Percentiles rank a stretch among this genome's conserved stretches.
phyloP scores from a whole-genome alignment of 306 rosid species.

The Hippophae tibetana region DNA sequence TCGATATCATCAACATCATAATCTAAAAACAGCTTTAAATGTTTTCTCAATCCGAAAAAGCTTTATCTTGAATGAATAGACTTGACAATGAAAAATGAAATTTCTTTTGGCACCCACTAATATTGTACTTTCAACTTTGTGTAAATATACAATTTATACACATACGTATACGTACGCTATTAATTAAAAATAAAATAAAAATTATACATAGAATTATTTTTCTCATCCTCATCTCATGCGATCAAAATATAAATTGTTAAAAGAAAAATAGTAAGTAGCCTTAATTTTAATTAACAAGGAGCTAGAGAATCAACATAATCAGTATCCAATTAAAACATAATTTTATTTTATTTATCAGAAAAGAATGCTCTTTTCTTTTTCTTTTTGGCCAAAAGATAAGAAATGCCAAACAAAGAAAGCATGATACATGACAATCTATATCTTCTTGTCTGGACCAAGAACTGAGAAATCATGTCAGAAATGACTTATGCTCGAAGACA shows the following conservation, averaged over 20 bases:
- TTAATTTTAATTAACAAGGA: neutral
- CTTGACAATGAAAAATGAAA: slow-evolving; percentile 15
- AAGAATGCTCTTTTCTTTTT: neutral
- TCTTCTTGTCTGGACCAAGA: slow-evolving; percentile 23
- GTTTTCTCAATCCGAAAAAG: neutral
- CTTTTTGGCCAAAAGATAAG: neutral
- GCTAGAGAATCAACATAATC: too few species aligned
- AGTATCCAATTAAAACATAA: too few species aligned
- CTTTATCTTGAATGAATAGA: too few species aligned
- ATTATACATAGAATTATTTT: too few species aligned
- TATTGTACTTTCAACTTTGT: slow-evolving; percentile 7
- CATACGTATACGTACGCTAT: too few species aligned
- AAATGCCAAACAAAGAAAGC: slow-evolving; percentile 1
- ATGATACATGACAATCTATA: slow-evolving; percentile 8
- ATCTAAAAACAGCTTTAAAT: neutral
- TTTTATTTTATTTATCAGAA: too few species aligned
- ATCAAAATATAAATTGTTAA: too few species aligned
- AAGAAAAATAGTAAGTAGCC: neutral
- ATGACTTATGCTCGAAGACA: slow-evolving; percentile 24
- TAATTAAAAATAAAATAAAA: too few species aligned
- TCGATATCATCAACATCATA: slow-evolving; percentile 4
- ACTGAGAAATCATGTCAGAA: slow-evolving; percentile 28
- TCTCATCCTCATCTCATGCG: neutral
- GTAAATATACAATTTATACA: too few species aligned
- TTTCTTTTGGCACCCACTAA: slow-evolving; percentile 10